Evolutionary conservation across 495 filamentous ascomycete species (phyloP), one percentile per base, ranked within the genome.

Genomic region (Alectoria sarmentosa): DNA sequence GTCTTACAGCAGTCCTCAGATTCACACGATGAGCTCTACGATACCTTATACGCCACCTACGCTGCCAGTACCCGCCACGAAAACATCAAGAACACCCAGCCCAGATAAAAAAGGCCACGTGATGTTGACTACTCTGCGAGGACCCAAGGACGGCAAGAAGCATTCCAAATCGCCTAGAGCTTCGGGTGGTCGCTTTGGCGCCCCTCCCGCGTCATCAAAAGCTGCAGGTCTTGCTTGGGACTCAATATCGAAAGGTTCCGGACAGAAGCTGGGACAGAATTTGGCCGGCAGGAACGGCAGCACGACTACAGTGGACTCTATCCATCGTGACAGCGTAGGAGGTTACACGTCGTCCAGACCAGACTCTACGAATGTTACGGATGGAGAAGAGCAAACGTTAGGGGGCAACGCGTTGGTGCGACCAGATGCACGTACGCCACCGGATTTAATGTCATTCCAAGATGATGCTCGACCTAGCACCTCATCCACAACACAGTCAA

Each of bases 201-300:
- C 77, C 36, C 81, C 76, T 54, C 81, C 80, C 55, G 90, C 92
- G 37, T 91, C 66, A n/a, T 68, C 89, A 49, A 95, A 90, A 73
- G 94, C 94, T 19, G 94, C 94, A 2, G 88, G 89, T 3, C 75
- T 96, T 42, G 93, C 93, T 23, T 98, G 92, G 92, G 84, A 80
- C 52, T 82, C 79, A 65, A 76, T 79, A 41, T 78, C 78, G 36
- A 77, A 78, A 58, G 56, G 28, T 17, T 44, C 67, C 15, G 68
- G 71, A 23, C 58, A 70, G 28, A 69, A 64, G 69, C 64, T 62
- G 37, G 69, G 46, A 41, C 75, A 64, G 65, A 65, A 70, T 46
- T 60, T 70, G 62, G 56, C n/a, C 52, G 49, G 72, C 11, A 58
- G 48, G 19, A 67, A 63, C 49, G 66, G 60, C 19, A 70, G 69